Evolutionary conservation across 176 grass and related monocot species (phyloP).

Genomic region (Thalia dealbata): DNA sequence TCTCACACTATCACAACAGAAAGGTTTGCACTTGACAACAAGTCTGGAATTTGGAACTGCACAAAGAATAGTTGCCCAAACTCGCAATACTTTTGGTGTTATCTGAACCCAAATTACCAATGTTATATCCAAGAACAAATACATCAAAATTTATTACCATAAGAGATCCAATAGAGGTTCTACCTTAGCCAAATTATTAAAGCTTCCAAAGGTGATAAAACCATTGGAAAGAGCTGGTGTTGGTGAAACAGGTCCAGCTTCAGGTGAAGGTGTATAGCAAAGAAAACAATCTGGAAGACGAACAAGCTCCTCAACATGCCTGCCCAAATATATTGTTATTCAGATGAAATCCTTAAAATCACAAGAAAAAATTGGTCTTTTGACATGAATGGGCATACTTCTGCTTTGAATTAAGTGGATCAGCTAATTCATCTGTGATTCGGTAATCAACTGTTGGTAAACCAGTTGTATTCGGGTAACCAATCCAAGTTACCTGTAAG

Average conservation of each 20-base stretch:
- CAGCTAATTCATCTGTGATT: slow-evolving; percentile 76
- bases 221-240: slow-evolving; percentile 90
- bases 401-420: slow-evolving; percentile 62
- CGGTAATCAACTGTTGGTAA: slow-evolving; percentile 93
- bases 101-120: slow-evolving; percentile 43
- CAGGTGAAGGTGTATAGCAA: slow-evolving; percentile 93
- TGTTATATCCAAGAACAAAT: slow-evolving; percentile 7
- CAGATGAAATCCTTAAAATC: background rate
- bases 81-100: slow-evolving; percentile 84
- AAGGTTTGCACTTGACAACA: slow-evolving; percentile 95
- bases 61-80: slow-evolving; percentile 89
- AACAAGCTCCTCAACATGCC: slow-evolving; percentile 89
- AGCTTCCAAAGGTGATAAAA: slow-evolving; percentile 92
- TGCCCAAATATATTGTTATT: slow-evolving; percentile 27
- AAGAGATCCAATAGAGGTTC: background rate
- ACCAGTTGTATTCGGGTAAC: slow-evolving; percentile 99
- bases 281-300: slow-evolving; percentile 86
- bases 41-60: slow-evolving; percentile 84
- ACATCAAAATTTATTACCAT: background rate
- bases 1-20: slow-evolving; percentile 84
- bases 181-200: slow-evolving; percentile 99
- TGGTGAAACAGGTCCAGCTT: slow-evolving; percentile 80
- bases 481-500: slow-evolving; percentile 86
- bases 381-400: slow-evolving; percentile 38
- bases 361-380: background rate